phyloP scores from a whole-genome alignment of 2,329 filamentous ascomycete genomes.

The Malbranchea zuffiana region DNA sequence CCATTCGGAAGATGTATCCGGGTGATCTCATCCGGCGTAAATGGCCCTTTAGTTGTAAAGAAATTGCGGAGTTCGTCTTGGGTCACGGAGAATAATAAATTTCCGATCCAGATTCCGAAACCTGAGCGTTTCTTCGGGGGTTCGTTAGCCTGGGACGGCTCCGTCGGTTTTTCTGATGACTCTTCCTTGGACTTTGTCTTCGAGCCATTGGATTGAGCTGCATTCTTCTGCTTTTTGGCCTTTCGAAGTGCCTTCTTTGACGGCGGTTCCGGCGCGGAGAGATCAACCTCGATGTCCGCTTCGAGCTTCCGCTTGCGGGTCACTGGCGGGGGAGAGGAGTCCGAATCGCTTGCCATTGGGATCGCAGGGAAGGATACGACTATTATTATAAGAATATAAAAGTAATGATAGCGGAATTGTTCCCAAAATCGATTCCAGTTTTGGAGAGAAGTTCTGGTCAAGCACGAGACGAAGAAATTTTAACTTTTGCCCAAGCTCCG shows the following conservation, averaged over 20 bases:
- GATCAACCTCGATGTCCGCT: slow-evolving; percentile 73
- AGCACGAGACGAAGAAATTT: neutral
- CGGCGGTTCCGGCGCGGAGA: slow-evolving; percentile 79
- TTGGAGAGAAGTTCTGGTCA: too few species aligned
- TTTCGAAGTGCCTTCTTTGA: slow-evolving; percentile 88
- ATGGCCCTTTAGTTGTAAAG: slow-evolving; percentile 59
- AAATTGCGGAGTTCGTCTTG: slow-evolving; percentile 66
- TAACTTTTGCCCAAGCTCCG: too few species aligned
- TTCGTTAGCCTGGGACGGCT: slow-evolving; percentile 21
- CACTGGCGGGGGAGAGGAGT: slow-evolving; percentile 6
- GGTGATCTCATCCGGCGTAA: slow-evolving; percentile 63
- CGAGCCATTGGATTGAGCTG: slow-evolving; percentile 17
- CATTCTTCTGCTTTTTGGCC: slow-evolving; percentile 57
- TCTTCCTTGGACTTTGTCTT: slow-evolving; percentile 30
- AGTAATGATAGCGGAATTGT: too few species aligned
- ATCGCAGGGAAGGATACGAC: neutral
- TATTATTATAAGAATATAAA: too few species aligned
- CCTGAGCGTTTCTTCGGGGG: slow-evolving; percentile 51
- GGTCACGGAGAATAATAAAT: slow-evolving; percentile 74
- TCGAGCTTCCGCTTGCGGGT: slow-evolving; percentile 56
- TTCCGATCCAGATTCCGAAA: slow-evolving; percentile 90
- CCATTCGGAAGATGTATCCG: slow-evolving; percentile 67
- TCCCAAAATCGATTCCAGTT: too few species aligned
- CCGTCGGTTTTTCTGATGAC: slow-evolving; percentile 28
- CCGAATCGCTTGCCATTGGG: slow-evolving; percentile 6